Evolutionary conservation across 2,329 filamentous ascomycete species (phyloP).

Genomic region (Pseudogymnoascus sp.): DNA sequence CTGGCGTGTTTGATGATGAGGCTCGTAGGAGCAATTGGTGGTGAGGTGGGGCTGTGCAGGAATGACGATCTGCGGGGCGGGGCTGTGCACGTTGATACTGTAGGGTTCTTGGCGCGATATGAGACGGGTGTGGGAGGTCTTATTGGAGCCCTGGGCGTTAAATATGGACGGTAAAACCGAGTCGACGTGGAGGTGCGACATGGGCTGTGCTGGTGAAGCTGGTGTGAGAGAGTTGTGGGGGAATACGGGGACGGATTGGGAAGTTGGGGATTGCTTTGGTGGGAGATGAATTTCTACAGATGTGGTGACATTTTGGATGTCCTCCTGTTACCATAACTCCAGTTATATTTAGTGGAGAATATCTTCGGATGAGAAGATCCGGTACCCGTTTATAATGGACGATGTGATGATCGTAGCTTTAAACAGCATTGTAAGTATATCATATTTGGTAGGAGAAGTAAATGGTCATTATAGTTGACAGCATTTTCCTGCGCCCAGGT

Average conservation of each 20-base stretch:
- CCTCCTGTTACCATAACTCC: background rate
- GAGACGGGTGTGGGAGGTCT: background rate
- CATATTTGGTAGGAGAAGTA: background rate
- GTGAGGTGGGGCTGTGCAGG: constrained; percentile 4
- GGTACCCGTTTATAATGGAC: background rate
- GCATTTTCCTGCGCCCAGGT: background rate
- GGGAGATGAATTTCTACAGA: background rate
- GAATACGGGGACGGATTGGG: background rate
- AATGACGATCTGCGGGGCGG: background rate
- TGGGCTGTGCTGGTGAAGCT: background rate
- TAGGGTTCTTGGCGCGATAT: background rate
- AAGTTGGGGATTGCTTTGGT: background rate
- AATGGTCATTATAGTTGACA: background rate
- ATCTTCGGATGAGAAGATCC: background rate
- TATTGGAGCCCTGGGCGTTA: background rate
- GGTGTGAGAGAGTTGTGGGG: background rate
- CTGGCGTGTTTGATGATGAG: background rate
- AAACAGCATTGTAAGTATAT: background rate
- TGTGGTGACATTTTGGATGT: background rate
- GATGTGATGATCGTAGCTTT: background rate
- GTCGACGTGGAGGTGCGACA: background rate
- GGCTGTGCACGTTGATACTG: background rate
- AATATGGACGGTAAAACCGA: background rate
- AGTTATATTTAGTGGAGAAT: background rate
- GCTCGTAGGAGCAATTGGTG: background rate